Conservation (phyloP, 305 asterid species). For the Nicotiana rustica region DNA sequence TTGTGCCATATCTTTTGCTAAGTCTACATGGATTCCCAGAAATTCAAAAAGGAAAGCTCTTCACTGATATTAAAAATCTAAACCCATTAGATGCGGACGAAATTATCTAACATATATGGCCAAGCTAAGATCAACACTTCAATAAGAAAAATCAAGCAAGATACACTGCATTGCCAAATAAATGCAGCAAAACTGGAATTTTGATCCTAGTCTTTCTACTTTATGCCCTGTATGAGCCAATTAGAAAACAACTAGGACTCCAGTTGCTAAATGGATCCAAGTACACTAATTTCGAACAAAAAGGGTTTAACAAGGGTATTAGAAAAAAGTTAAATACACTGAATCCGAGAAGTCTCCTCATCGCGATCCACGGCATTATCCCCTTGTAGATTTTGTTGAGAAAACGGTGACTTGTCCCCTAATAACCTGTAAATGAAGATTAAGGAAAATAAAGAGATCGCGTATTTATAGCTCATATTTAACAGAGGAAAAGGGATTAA, state of each 20-base stretch:
- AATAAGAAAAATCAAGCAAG: constrained; percentile 10
- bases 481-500: neutral
- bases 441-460: neutral
- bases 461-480: neutral
- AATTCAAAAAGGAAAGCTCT: neutral
- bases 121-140: neutral
- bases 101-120: neutral
- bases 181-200: neutral
- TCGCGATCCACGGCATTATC: constrained; percentile 84
- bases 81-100: neutral
- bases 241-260: neutral
- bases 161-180: constrained; percentile 22
- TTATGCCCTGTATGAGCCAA: neutral
- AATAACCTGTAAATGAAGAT: constrained; percentile 62
- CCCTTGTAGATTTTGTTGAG: constrained; percentile 94
- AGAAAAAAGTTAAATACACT: constrained; percentile 55
- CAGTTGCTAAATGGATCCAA: neutral
- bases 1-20: too few relatives aligned
- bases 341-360: constrained; percentile 96
- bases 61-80: neutral
- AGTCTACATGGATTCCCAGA: too few relatives aligned
- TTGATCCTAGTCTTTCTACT: too few relatives aligned
- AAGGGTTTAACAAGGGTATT: constrained; percentile 25
- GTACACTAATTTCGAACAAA: neutral
- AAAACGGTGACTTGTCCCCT: constrained; percentile 95